Evolutionary conservation across 768 basidiomycete species (phyloP), one percentile per base, ranked within the genome.

Genomic region (Lepiota brunneoincarnata): DNA sequence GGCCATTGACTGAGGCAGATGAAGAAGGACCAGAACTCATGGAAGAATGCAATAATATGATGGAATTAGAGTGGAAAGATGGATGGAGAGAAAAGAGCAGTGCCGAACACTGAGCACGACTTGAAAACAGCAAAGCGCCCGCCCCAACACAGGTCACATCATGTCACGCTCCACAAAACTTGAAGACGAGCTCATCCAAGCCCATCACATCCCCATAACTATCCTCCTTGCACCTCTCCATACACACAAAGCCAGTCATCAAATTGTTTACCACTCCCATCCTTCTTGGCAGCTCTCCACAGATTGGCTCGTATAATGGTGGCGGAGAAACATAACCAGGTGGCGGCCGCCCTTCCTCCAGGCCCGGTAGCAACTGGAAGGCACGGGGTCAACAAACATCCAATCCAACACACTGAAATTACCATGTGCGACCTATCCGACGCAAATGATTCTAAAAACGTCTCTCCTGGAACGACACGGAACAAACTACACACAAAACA

Each of bases 391-490:
- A 10, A 34, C 24, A 5, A 39, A 45, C 6, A 42, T 36, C 35
- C 31, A 43, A 46, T 17, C 28, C 24, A 52, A 37, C 15, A 11
- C 17, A 47, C 43, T 38, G 12, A 43, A 59, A 74, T 63, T 58
- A 85, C 85, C 87, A 90, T 89, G 66, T 89, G 87, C 50, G 86
- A 85, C 62, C 87, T 74, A 65, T 90, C 86, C 17, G 87, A 89
- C 9, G 86, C 84, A 69, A 90, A 89, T 60, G 80, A 62, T 57
- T 79, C 69, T 39, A 88, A 65, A 62, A 75, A 87, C 11, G 66
- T 65, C 28, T 66, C 55, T 15, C 76, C 81, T 54, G 79, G 74
- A 54, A 90, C 68, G 28, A 87, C 75, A 63, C 87, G 77, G 66
- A 89, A 88, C 42, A 74, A 59, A 64, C 87, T 89, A 62, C n/a